Evolutionary conservation across 2,329 filamentous ascomycete species (phyloP).

Genomic region (Bimuria novae-zelandiae): DNA sequence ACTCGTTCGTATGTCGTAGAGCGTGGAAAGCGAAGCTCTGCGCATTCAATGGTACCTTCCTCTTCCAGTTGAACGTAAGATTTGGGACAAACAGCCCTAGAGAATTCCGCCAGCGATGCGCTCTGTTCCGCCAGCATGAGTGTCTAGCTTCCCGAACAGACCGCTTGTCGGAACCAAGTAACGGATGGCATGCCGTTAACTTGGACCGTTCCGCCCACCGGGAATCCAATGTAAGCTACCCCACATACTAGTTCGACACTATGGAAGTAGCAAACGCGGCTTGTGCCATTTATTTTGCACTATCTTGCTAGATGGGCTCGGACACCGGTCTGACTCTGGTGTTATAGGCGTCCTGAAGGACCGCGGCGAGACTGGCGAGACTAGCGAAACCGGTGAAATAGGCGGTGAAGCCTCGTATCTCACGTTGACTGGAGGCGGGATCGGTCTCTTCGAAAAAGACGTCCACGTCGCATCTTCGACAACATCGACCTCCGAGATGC

Average conservation of each 20-base stretch:
- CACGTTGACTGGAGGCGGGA: constrained; percentile 15
- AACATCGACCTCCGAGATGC: constrained; percentile 32
- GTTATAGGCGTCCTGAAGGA: constrained; percentile 16
- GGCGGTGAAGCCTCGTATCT: constrained; percentile 6
- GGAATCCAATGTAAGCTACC: constrained; percentile 8
- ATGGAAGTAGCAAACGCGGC: constrained; percentile 37
- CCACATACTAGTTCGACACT: constrained; percentile 3
- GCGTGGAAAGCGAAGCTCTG: constrained; percentile 2
- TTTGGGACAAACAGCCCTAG: not conserved
- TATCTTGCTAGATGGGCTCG: constrained; percentile 22
- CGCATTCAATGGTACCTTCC: constrained; percentile 11
- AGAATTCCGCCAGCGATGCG: not conserved
- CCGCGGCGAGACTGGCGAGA: constrained; percentile 9
- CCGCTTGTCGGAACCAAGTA: not conserved
- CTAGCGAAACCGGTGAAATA: constrained; percentile 9
- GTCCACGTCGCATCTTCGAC: constrained; percentile 19
- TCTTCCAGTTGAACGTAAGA: constrained; percentile 5
- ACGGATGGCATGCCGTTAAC: constrained; percentile 18
- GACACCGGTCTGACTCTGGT: constrained; percentile 13
- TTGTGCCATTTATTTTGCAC: constrained; percentile 36
- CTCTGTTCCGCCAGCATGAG: constrained; percentile 1
- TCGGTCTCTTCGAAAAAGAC: constrained; percentile 14
- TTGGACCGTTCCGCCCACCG: constrained; percentile 4
- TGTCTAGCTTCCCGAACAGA: constrained; percentile 17
- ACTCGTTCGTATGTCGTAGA: constrained; percentile 1